A percentile compares a stretch with the other conserved stretches of the same genome.
Conservation (phyloP, 2,329 filamentous ascomycete genomes). For the Fusarium sp. region DNA sequence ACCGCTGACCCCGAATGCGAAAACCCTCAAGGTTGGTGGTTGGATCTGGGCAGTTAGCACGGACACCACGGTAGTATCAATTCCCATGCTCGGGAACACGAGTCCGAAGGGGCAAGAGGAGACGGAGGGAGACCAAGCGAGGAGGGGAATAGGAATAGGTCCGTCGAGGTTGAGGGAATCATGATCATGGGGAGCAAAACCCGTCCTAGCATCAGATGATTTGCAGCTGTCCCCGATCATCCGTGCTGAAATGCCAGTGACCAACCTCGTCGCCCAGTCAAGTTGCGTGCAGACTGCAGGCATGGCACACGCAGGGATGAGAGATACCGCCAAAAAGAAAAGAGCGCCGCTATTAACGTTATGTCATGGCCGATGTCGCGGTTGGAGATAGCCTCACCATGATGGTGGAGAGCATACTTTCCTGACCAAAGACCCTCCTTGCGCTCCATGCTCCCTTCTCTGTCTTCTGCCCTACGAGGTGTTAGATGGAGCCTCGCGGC, state of each 20-base stretch:
- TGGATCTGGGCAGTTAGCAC: slow-evolving; percentile 12
- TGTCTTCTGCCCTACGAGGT: slow-evolving; percentile 15
- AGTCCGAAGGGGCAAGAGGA: background rate
- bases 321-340: background rate
- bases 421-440: background rate
- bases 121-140: slow-evolving; percentile 6
- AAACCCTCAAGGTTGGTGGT: background rate
- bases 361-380: background rate
- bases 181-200: slow-evolving; percentile 13
- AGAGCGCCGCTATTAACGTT: background rate
- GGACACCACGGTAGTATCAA: slow-evolving; percentile 10
- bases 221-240: background rate
- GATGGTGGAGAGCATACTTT: slow-evolving; percentile 1
- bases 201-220: slow-evolving; percentile 22
- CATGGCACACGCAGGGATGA: slow-evolving; percentile 8
- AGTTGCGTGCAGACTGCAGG: slow-evolving; percentile 3
- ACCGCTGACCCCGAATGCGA: background rate
- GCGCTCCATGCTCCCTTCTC: background rate
- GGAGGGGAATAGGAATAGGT: background rate
- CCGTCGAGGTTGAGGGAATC: slow-evolving; percentile 6
- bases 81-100: slow-evolving; percentile 2
- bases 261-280: background rate
- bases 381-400: slow-evolving; percentile 10
- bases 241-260: slow-evolving; percentile 1
- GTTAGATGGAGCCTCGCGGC: background rate